A percentile compares a stretch with the other conserved stretches of the same genome.
Conservation (phyloP, 768 basidiomycete genomes). For the Pleurotus pulmonarius region DNA sequence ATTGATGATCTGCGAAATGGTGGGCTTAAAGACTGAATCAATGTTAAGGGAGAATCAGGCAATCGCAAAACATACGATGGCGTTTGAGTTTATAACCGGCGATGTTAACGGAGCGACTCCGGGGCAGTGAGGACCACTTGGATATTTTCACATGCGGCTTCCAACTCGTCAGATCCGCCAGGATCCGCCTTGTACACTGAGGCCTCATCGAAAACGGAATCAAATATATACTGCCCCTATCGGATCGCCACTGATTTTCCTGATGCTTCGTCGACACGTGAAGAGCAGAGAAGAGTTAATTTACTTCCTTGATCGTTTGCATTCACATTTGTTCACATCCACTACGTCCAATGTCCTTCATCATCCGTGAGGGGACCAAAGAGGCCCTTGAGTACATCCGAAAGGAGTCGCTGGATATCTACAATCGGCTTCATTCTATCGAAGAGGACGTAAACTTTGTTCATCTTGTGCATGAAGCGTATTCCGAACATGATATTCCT, state of each 20-base stretch:
- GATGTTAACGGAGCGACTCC: conserved; percentile 5
- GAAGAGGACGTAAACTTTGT: conserved; percentile 76
- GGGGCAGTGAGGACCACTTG: neutral
- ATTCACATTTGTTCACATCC: too few species aligned
- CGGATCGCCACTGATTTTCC: too few species aligned
- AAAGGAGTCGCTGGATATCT: conserved; percentile 72
- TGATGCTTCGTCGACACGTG: too few species aligned
- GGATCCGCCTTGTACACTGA: too few species aligned
- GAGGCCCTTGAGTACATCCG: conserved; percentile 50
- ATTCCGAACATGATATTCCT: conserved; percentile 38
- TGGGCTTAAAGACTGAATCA: neutral
- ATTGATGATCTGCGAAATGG: neutral
- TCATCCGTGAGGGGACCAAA: neutral
- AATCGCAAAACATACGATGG: conserved; percentile 6
- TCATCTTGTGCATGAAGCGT: conserved; percentile 41
- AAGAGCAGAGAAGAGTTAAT: too few species aligned
- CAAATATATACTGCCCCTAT: too few species aligned
- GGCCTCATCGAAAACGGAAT: too few species aligned
- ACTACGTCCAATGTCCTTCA: too few species aligned
- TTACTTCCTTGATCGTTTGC: too few species aligned
- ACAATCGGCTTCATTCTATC: conserved; percentile 87
- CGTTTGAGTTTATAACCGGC: conserved; percentile 4
- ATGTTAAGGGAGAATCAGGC: neutral
- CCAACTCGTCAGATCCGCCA: too few species aligned
- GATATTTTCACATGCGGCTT: too few species aligned